A percentile compares a stretch with the other conserved stretches of the same genome.
These are phyloP conservation scores for Hypoxylon fragiforme DNA, from an alignment of 495 filamentous ascomycete genomes.

Conservation along the genomic window DNA sequence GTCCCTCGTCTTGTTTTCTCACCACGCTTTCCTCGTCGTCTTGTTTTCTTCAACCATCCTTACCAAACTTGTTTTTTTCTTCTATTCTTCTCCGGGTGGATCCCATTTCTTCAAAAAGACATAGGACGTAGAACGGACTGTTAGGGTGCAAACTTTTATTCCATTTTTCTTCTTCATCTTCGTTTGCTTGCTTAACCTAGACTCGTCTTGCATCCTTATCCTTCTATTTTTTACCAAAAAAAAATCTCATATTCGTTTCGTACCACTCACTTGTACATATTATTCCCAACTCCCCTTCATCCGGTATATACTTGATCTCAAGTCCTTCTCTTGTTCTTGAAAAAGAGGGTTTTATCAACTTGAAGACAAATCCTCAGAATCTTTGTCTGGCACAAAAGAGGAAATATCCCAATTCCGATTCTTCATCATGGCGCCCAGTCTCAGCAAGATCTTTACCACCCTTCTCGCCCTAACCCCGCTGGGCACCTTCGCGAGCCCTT, in stretches of 20 bases:
- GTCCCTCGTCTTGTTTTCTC: slow-evolving; percentile 12
- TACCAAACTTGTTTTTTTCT: slow-evolving; percentile 13
- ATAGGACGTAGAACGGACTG: slow-evolving; percentile 18
- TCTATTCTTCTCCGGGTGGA: slow-evolving; percentile 10
- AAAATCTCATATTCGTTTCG: neutral
- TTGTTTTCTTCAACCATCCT: slow-evolving; percentile 13
- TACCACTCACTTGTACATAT: slow-evolving; percentile 19
- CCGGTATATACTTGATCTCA: slow-evolving; percentile 5
- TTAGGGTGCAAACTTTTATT: slow-evolving; percentile 8
- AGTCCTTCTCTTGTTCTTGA: slow-evolving; percentile 8
- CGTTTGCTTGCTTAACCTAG: slow-evolving; percentile 1
- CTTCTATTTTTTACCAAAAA: too few species aligned
- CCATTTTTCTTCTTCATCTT: too few species aligned
- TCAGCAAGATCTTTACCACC: slow-evolving; percentile 39
- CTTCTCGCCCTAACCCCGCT: slow-evolving; percentile 39
- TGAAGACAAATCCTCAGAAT: too few species aligned
- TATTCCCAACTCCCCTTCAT: neutral
- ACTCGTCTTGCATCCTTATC: slow-evolving; percentile 9
- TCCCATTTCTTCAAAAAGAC: slow-evolving; percentile 7
- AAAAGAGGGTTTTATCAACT: too few species aligned
- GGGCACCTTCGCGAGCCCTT: slow-evolving; percentile 20
- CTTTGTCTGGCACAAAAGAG: slow-evolving; percentile 33
- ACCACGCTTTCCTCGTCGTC: slow-evolving; percentile 1
- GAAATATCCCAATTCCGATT: neutral
- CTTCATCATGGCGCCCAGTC: slow-evolving; percentile 34